These are phyloP conservation scores for Cymbidium sinense DNA, from an alignment of 106 monocot species.

Conservation along the genomic window DNA sequence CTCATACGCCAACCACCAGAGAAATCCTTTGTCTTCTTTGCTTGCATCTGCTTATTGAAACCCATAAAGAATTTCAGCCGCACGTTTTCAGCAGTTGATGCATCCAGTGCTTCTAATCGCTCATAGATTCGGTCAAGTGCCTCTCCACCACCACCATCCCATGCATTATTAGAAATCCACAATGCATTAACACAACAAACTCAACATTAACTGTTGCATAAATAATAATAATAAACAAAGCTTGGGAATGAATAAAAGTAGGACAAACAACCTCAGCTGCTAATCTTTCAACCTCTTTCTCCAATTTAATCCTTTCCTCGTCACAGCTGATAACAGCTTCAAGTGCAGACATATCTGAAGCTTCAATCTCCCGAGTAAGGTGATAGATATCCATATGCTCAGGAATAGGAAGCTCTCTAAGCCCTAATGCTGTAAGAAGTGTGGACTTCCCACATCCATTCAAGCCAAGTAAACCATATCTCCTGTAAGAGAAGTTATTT, in stretches of 20 bases:
- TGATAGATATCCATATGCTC: constrained; percentile 98
- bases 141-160: constrained; percentile 79
- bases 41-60: constrained; percentile 92
- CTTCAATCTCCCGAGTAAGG: constrained; percentile 85
- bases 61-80: constrained; percentile 97
- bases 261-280: constrained; percentile 42
- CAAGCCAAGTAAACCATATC: constrained; percentile 92
- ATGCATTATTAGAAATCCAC: not conserved
- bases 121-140: constrained; percentile 69
- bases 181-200: constrained; percentile 1
- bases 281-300: constrained; percentile 84
- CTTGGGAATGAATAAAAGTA: not conserved
- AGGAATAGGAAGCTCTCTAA: constrained; percentile 87
- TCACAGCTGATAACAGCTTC: constrained; percentile 92
- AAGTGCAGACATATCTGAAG: constrained; percentile 90
- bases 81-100: constrained; percentile 95
- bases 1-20: constrained; percentile 99
- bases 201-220: not conserved
- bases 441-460: constrained; percentile 99
- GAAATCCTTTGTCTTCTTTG: constrained; percentile 92
- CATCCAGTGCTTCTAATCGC: constrained; percentile 90
- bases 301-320: constrained; percentile 76
- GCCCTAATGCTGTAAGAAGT: constrained; percentile 73
- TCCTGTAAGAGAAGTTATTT: constrained; percentile 24
- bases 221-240: not conserved